A percentile compares a stretch with the other conserved stretches of the same genome.
Conservation (phyloP, 2,329 filamentous ascomycete genomes). For the Alternaria hordeiaustralica region DNA sequence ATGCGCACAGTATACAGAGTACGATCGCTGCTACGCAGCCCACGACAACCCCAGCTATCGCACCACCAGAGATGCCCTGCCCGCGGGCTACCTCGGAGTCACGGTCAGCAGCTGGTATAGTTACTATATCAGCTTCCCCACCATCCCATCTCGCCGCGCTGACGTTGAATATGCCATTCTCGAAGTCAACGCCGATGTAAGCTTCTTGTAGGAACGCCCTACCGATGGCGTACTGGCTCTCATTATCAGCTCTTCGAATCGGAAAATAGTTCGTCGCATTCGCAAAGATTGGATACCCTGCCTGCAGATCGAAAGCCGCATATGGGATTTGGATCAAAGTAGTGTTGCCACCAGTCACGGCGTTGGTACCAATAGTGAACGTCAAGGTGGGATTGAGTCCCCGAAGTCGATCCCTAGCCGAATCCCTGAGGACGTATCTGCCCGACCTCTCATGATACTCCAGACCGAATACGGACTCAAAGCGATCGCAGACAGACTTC, state of each 20-base stretch:
- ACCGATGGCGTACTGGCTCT: conserved; percentile 65
- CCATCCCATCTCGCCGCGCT: neutral
- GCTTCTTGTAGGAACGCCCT: conserved; percentile 72
- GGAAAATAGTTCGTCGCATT: conserved; percentile 72
- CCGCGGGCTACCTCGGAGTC: fast-evolving
- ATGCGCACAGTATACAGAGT: too few relatives aligned
- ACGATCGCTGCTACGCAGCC: neutral
- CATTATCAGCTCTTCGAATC: conserved; percentile 61
- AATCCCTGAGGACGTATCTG: neutral
- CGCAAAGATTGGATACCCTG: conserved; percentile 59
- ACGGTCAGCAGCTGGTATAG: too few relatives aligned
- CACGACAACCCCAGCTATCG: neutral
- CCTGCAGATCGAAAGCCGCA: conserved; percentile 52
- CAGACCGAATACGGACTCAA: neutral
- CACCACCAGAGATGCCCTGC: neutral
- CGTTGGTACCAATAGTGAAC: neutral
- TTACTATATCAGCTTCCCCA: neutral
- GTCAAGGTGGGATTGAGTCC: neutral
- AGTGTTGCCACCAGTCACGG: neutral
- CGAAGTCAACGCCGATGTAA: conserved; percentile 54
- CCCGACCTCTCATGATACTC: neutral
- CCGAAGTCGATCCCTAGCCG: neutral
- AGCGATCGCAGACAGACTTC: neutral
- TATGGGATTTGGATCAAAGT: conserved; percentile 51
- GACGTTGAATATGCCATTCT: conserved; percentile 44